Evolutionary conservation across 2,329 filamentous ascomycete species (phyloP).

Genomic region (Uncinocarpus reesii): DNA sequence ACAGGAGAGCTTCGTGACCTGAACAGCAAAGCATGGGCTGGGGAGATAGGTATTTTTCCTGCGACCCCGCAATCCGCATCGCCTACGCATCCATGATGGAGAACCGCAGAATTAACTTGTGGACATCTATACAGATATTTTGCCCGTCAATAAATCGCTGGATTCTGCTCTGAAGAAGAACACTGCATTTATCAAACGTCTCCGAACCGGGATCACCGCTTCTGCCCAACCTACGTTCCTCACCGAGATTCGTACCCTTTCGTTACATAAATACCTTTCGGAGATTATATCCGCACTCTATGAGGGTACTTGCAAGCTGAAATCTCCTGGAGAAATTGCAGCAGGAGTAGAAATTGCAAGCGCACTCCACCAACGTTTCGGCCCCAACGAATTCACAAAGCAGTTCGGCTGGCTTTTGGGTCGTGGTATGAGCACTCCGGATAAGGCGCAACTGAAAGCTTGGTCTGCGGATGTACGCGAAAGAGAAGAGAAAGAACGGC

Average conservation of each 20-base stretch:
- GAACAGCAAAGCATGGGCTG: slow-evolving; percentile 80
- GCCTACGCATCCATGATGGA: not conserved
- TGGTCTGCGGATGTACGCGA: slow-evolving; percentile 74
- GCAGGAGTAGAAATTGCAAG: slow-evolving; percentile 87
- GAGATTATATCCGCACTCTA: slow-evolving; percentile 95
- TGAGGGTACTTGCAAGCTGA: slow-evolving; percentile 84
- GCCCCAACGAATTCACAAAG: slow-evolving; percentile 77
- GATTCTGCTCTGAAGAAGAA: slow-evolving; percentile 98
- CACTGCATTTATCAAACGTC: slow-evolving; percentile 91
- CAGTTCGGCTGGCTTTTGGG: slow-evolving; percentile 88
- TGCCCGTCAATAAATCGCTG: slow-evolving; percentile 65
- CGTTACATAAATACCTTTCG: slow-evolving; percentile 90
- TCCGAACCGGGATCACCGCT: slow-evolving; percentile 77
- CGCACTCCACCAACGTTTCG: slow-evolving; percentile 91
- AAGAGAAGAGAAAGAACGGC: slow-evolving; percentile 88
- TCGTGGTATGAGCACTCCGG: slow-evolving; percentile 80
- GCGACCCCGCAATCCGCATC: slow-evolving; percentile 6
- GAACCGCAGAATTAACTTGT: slow-evolving; percentile 19
- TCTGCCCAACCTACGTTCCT: slow-evolving; percentile 73
- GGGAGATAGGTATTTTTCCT: slow-evolving; percentile 59
- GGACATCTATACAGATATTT: slow-evolving; percentile 51
- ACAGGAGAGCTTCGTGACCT: slow-evolving; percentile 80
- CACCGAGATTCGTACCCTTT: slow-evolving; percentile 79
- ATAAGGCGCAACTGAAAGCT: slow-evolving; percentile 71
- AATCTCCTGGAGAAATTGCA: slow-evolving; percentile 81